These are phyloP conservation scores for Cytospora mali DNA, from an alignment of 2,329 filamentous ascomycete species.

Conservation along the genomic window DNA sequence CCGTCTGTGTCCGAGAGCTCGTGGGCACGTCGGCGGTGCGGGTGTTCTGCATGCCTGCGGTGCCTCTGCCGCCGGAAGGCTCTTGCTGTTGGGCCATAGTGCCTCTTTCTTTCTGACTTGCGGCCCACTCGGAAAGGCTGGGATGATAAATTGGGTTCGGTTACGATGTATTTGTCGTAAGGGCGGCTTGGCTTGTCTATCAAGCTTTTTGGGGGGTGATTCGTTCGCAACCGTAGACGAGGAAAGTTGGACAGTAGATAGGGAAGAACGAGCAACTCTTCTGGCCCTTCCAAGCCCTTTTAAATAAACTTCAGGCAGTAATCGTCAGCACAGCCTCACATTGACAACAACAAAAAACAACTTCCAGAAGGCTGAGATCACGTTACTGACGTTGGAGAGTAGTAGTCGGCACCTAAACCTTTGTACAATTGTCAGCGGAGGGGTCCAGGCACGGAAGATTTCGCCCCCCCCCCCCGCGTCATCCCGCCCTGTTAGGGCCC, in stretches of 20 bases:
- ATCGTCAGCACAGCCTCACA: background rate
- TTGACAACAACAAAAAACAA: background rate
- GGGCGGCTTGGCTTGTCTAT: background rate
- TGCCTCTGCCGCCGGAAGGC: slow-evolving; percentile 15
- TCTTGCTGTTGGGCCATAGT: slow-evolving; percentile 5
- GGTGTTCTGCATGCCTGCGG: slow-evolving; percentile 6
- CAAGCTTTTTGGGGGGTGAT: background rate
- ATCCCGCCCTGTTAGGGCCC: slow-evolving; percentile 16
- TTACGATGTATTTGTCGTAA: background rate
- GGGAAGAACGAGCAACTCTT: background rate
- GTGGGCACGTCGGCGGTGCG: slow-evolving; percentile 22
- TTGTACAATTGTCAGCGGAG: slow-evolving; percentile 7
- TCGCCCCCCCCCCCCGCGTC: slow-evolving; percentile 19
- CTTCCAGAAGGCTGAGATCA: background rate
- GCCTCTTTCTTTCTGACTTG: background rate
- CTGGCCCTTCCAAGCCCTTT: background rate
- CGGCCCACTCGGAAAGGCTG: background rate
- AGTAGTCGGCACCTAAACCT: slow-evolving; percentile 25
- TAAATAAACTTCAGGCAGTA: background rate
- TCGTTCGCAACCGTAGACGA: background rate
- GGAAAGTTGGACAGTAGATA: background rate
- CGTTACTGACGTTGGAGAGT: slow-evolving; percentile 17
- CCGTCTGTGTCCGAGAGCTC: slow-evolving; percentile 18
- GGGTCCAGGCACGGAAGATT: slow-evolving; percentile 17
- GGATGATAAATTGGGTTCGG: background rate